Evolutionary conservation across 139 green algal species (phyloP), one percentile per base, ranked within the genome.

Genomic region (Closterium sp.): DNA sequence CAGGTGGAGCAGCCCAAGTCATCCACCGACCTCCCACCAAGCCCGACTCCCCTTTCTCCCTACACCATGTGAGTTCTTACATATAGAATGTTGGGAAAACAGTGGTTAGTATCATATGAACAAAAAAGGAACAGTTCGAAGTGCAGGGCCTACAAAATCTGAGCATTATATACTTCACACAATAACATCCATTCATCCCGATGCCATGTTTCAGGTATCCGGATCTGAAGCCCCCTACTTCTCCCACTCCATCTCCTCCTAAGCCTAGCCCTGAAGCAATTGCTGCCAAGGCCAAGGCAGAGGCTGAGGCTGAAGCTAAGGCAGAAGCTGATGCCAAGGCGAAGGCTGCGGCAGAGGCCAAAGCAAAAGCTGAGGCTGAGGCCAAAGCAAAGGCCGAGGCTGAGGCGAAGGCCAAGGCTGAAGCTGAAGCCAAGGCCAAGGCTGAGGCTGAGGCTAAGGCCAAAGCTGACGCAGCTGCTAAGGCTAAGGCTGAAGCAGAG

Each of bases 151-250:
- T 50, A 3, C 32, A 38, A 38, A 7, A 3, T 7, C 3, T 7
- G 38, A 50, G 7, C 38, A 50, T 13, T 17, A 17, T 50, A 9
- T 50, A 50, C 38, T 9, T 50, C 38, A 50, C 11, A 50, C 38
- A 50, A 50, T 13, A 50, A 50, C 38, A 13, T 50, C 11, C 38
- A 50, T 17, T 50, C 11, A 50, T 50, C 7, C 7, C 19, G 1
- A 24, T 79, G 62, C 27, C 19, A 79, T 79, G 62, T 13, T 70
- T 31, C 88, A 93, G 91, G 34, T 94, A 94, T 22, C 31, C 90
- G 10, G 92, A 93, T 32, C 70, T 95, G 84, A 95, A 95, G 38
- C 92, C 92, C 19, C 92, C 92, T 9, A 94, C 91, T 31, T 94
- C 84, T 31, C 92, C 92, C 2, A 92, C 91, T 22, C 90, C 90